Conservation (phyloP, 345 rosid genomes). For the Noccaea bulbosa region DNA sequence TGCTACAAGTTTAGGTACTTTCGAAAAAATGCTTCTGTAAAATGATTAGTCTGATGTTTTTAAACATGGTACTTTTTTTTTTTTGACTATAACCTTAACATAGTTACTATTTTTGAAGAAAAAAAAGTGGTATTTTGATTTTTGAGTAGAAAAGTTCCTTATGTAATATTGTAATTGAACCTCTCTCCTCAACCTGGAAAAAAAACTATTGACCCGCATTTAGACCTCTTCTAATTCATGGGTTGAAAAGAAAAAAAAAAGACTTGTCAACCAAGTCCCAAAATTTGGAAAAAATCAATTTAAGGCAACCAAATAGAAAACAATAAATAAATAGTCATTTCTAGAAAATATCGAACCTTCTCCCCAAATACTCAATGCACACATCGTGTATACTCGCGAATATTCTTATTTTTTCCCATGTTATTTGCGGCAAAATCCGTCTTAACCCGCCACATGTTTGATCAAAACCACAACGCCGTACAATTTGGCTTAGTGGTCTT, state of each 20-base stretch:
- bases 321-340: conserved; percentile 7
- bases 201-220: background rate
- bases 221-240: background rate
- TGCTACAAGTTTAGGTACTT: background rate
- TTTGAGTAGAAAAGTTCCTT: no score
- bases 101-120: no score
- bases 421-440: conserved; percentile 32
- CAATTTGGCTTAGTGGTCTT: background rate
- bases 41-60: background rate
- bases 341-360: conserved; percentile 12
- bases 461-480: conserved; percentile 29
- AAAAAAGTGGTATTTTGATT: no score
- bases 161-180: no score
- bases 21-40: background rate
- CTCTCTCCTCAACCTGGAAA: no score
- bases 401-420: background rate
- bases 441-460: conserved; percentile 36
- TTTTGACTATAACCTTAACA: no score
- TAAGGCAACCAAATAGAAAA: conserved; percentile 12
- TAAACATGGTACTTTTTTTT: no score
- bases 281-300: conserved; percentile 7
- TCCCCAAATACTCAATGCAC: background rate
- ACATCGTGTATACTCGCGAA: background rate
- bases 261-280: conserved; percentile 23
- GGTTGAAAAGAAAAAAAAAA: background rate